phyloP scores from a whole-genome alignment of 148 eudicot genomes.

The Cornus florida region DNA sequence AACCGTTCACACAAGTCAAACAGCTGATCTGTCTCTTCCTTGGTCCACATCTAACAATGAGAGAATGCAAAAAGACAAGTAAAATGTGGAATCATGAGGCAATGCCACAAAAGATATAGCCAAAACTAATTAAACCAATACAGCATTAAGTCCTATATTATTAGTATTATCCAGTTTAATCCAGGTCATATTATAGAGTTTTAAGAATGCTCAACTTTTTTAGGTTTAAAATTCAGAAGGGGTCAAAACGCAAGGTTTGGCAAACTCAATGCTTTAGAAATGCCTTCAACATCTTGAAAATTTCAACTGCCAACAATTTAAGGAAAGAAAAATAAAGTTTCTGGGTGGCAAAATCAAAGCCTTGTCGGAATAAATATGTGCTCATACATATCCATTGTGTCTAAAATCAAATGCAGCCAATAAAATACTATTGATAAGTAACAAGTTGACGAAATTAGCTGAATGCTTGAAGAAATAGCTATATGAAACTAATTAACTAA shows the following conservation, averaged over 20 bases:
- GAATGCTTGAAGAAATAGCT: background rate
- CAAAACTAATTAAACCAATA: background rate
- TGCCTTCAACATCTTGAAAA: background rate
- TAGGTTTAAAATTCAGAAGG: background rate
- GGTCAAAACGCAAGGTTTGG: background rate
- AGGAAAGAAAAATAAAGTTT: background rate
- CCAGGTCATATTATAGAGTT: background rate
- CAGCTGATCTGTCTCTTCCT: slow-evolving; percentile 87
- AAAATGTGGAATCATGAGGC: background rate
- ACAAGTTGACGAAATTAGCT: background rate
- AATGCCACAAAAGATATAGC: background rate
- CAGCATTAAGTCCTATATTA: background rate
- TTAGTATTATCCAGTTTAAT: background rate
- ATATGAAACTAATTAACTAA: background rate
- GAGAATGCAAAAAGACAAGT: slow-evolving; percentile 1
- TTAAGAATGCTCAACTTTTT: background rate
- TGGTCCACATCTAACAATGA: slow-evolving; percentile 70
- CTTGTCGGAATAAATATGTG: background rate
- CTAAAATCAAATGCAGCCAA: background rate
- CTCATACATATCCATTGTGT: background rate
- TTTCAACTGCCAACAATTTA: background rate
- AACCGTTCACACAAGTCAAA: slow-evolving; percentile 84
- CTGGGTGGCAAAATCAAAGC: background rate
- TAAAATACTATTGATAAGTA: background rate
- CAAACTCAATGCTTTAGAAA: background rate